These are phyloP conservation scores for Aspergillus sergii DNA, from an alignment of 2,329 filamentous ascomycete genomes.

Conservation along the genomic window DNA sequence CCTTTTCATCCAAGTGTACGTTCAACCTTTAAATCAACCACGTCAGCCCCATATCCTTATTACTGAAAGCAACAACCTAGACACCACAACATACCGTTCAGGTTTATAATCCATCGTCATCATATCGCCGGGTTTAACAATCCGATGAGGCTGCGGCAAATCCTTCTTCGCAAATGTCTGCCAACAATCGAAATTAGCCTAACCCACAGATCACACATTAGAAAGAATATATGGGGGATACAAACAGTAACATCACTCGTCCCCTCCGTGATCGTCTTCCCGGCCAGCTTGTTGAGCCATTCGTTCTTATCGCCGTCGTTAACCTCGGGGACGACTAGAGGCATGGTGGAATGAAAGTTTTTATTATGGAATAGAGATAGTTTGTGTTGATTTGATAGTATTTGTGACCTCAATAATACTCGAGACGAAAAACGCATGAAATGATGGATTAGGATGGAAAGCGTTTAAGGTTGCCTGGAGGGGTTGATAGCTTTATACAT, in stretches of 20 bases:
- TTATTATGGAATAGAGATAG: not conserved
- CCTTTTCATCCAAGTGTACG: slow-evolving; percentile 47
- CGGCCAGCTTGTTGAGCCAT: slow-evolving; percentile 49
- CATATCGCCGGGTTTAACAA: slow-evolving; percentile 43
- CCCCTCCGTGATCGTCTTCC: slow-evolving; percentile 48
- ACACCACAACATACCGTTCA: slow-evolving; percentile 39
- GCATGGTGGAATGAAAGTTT: slow-evolving; percentile 37
- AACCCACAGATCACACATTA: not conserved
- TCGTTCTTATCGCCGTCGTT: slow-evolving; percentile 40
- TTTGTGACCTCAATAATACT: not conserved
- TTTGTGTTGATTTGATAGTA: not conserved
- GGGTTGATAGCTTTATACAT: not conserved
- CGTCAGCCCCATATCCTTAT: slow-evolving; percentile 2
- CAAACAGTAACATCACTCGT: slow-evolving; percentile 39
- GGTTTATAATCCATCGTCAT: slow-evolving; percentile 46
- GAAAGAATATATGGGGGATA: not conserved
- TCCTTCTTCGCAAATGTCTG: slow-evolving; percentile 51
- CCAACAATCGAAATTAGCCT: not conserved
- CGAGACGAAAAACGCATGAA: not conserved
- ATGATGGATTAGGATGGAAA: not conserved
- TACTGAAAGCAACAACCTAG: not conserved
- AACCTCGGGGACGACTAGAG: slow-evolving; percentile 51
- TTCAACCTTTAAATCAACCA: slow-evolving; percentile 40
- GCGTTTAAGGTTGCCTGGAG: not conserved
- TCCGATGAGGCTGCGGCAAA: slow-evolving; percentile 47